phyloP scores from a whole-genome alignment of 805 yeast species.

The Kuraishia ogatae region DNA sequence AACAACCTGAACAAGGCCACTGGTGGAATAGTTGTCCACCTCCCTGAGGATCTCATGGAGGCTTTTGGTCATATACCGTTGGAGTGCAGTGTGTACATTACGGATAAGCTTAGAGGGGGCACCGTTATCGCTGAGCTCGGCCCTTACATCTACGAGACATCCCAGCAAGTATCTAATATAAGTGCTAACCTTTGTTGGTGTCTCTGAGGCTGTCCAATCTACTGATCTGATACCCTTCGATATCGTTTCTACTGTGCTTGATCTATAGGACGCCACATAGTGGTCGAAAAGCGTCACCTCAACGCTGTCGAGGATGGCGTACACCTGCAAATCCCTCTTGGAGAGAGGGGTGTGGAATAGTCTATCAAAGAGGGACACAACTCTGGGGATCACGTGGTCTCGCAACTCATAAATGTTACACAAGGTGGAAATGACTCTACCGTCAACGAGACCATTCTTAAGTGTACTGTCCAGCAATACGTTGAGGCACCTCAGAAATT shows the following conservation, averaged over 20 bases:
- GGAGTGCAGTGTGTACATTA: background rate
- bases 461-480: slow-evolving; percentile 33
- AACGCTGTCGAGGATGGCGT: slow-evolving; percentile 33
- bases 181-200: slow-evolving; percentile 31
- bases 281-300: slow-evolving; percentile 47
- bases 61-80: slow-evolving; percentile 1
- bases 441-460: slow-evolving; percentile 30
- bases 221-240: slow-evolving; percentile 28
- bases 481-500: slow-evolving; percentile 26
- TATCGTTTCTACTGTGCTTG: slow-evolving; percentile 28
- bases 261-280: slow-evolving; percentile 40
- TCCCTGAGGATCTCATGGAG: slow-evolving; percentile 1
- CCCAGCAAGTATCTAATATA: slow-evolving; percentile 42
- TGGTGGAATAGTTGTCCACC: background rate
- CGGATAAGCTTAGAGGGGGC: background rate
- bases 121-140: background rate
- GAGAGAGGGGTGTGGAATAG: slow-evolving; percentile 37
- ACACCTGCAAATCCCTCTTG: slow-evolving; percentile 34
- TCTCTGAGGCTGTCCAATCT: slow-evolving; percentile 31
- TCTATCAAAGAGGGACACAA: slow-evolving; percentile 40
- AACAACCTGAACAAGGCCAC: slow-evolving; percentile 1
- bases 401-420: slow-evolving; percentile 45
- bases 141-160: slow-evolving; percentile 33
- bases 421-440: slow-evolving; percentile 31
- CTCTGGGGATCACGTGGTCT: slow-evolving; percentile 34